Conservation (phyloP, 2,329 filamentous ascomycete genomes). For the Epichloe uncinata region DNA sequence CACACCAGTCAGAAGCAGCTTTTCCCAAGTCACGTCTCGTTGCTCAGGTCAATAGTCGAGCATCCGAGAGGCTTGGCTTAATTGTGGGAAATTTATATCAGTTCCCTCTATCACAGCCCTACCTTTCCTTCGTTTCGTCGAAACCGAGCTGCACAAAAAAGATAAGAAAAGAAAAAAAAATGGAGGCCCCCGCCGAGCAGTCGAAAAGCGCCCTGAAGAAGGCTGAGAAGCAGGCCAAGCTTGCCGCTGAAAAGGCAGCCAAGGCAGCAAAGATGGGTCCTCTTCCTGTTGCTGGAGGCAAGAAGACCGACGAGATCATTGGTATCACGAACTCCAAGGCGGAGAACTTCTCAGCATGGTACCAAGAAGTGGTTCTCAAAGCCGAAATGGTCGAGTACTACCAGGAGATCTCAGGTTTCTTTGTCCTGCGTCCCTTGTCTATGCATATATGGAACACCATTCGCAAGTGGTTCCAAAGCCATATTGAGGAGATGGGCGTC, state of each 20-base stretch:
- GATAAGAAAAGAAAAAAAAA: conserved; percentile 8
- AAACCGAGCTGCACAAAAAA: neutral
- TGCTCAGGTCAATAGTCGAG: neutral
- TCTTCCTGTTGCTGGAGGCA: conserved; percentile 41
- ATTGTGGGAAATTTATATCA: neutral
- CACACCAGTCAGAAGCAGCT: neutral
- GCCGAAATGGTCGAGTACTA: conserved; percentile 98
- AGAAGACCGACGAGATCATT: conserved; percentile 57
- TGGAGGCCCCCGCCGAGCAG: conserved; percentile 20
- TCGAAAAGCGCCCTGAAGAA: conserved; percentile 55
- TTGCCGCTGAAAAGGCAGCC: conserved; percentile 47
- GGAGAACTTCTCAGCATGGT: conserved; percentile 87
- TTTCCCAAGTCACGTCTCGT: neutral
- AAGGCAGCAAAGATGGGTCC: conserved; percentile 44
- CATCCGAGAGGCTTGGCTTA: neutral
- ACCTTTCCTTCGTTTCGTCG: neutral
- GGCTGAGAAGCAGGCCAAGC: conserved; percentile 50
- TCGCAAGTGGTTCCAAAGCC: conserved; percentile 52
- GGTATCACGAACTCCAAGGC: conserved; percentile 79
- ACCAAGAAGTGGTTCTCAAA: conserved; percentile 94
- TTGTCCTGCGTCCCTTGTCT: conserved; percentile 65
- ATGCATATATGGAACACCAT: conserved; percentile 57
- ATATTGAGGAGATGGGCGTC: conserved; percentile 83
- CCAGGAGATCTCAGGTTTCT: conserved; percentile 85
- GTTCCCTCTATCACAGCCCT: neutral